These are phyloP conservation scores for Chernovozyma aurita DNA, from an alignment of 1,139 yeast species.

Conservation along the genomic window DNA sequence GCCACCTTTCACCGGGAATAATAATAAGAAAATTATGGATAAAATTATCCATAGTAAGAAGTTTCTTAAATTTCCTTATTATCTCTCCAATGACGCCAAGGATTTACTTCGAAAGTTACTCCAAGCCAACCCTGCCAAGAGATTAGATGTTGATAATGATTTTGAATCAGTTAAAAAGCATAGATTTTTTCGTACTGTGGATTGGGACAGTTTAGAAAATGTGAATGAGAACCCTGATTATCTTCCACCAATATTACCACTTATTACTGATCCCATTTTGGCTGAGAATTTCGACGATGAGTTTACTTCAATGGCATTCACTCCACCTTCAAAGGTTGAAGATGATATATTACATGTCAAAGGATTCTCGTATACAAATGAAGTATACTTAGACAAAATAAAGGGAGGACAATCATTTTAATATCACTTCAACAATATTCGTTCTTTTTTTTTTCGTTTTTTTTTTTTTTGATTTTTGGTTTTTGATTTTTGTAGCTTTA, in stretches of 20 bases:
- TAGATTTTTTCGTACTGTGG: slow-evolving; percentile 71
- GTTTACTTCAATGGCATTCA: slow-evolving; percentile 71
- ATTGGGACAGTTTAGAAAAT: slow-evolving; percentile 67
- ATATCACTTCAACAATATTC: too few species aligned
- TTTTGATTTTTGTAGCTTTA: too few species aligned
- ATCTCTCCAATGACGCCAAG: slow-evolving; percentile 79
- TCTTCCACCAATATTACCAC: slow-evolving; percentile 82
- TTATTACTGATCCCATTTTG: slow-evolving; percentile 75
- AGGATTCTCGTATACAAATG: slow-evolving; percentile 43
- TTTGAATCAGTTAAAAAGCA: slow-evolving; percentile 58
- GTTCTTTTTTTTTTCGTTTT: too few species aligned
- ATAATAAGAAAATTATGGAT: slow-evolving; percentile 75
- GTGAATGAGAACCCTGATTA: slow-evolving; percentile 22
- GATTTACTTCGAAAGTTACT: slow-evolving; percentile 71
- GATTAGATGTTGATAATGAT: slow-evolving; percentile 62
- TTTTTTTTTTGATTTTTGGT: too few species aligned
- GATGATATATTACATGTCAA: slow-evolving; percentile 37
- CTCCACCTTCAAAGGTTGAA: slow-evolving; percentile 27
- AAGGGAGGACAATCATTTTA: background rate
- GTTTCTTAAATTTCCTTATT: slow-evolving; percentile 74
- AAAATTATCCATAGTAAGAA: slow-evolving; percentile 65
- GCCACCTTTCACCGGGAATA: slow-evolving; percentile 93
- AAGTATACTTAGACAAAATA: slow-evolving; percentile 23
- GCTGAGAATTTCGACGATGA: slow-evolving; percentile 92
- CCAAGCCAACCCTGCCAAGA: slow-evolving; percentile 68